These are phyloP conservation scores for Suhomyces atakaporum DNA, from an alignment of 1,139 yeast genomes.

Conservation along the genomic window DNA sequence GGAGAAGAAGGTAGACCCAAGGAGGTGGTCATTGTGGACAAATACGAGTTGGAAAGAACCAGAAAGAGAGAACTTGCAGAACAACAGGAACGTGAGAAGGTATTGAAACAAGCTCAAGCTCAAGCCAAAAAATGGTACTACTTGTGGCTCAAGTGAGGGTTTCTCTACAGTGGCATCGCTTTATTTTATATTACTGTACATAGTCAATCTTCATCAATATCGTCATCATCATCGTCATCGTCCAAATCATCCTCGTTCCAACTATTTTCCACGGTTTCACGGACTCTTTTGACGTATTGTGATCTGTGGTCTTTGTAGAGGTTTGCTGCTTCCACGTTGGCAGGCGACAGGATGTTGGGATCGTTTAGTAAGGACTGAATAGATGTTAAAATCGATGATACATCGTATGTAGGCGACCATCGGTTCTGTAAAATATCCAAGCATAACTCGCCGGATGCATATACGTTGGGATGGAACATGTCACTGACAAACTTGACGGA, in stretches of 20 bases:
- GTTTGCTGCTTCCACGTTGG: constrained; percentile 97
- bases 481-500: constrained; percentile 85
- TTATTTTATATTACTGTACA: constrained; percentile 2
- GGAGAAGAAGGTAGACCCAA: constrained; percentile 53
- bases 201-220: constrained; percentile 19
- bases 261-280: constrained; percentile 90
- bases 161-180: too few species aligned
- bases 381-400: constrained; percentile 92
- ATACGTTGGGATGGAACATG: constrained; percentile 98
- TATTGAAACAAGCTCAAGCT: constrained; percentile 6
- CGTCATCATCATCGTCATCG: constrained; percentile 66
- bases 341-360: constrained; percentile 96
- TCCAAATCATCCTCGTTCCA: constrained; percentile 69
- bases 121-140: constrained; percentile 41
- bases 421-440: constrained; percentile 93
- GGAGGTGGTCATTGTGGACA: constrained; percentile 41
- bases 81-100: constrained; percentile 19
- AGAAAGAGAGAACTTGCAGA: constrained; percentile 14
- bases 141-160: constrained; percentile 42
- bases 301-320: constrained; percentile 92
- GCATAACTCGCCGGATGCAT: constrained; percentile 93
- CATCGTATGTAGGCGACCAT: constrained; percentile 99
- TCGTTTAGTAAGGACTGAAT: constrained; percentile 86
- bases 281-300: constrained; percentile 86
- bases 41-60: constrained; percentile 34